phyloP scores from a whole-genome alignment of 306 rosid species.

The Fragaria nilgerrensis region DNA sequence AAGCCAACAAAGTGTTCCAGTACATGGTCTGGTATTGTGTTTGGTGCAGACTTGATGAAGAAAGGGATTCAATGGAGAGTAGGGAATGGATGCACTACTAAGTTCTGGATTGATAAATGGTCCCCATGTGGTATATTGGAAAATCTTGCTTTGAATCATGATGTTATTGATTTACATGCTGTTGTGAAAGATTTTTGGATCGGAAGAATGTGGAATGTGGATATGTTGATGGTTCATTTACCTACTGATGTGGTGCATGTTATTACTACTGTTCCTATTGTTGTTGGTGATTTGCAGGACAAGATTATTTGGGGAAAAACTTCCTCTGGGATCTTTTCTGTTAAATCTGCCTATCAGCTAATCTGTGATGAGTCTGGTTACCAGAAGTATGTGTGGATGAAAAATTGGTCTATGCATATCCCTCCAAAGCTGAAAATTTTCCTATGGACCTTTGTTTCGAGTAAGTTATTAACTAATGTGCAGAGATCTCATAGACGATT shows the following conservation, averaged over 20 bases:
- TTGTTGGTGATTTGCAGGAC: too few relatives aligned
- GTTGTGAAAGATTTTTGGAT: too few relatives aligned
- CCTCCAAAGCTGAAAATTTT: background rate
- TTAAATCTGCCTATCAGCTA: background rate
- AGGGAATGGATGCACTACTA: background rate
- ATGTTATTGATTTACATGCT: too few relatives aligned
- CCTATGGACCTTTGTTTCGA: background rate
- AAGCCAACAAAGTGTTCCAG: background rate
- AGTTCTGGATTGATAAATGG: background rate
- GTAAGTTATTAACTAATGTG: background rate
- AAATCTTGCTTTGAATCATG: background rate
- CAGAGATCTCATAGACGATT: background rate
- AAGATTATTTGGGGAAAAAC: background rate
- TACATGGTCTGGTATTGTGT: background rate
- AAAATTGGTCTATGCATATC: background rate
- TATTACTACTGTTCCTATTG: too few relatives aligned
- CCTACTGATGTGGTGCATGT: too few relatives aligned
- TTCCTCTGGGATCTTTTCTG: background rate
- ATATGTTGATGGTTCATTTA: too few relatives aligned
- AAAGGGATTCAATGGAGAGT: background rate
- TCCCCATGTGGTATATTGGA: background rate
- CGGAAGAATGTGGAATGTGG: background rate
- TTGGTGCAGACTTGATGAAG: background rate
- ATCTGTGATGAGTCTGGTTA: background rate
- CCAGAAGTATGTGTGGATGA: background rate